Evolutionary conservation across 78 protist species (phyloP), one percentile per base, ranked within the genome.

Genomic region (Chrysochromulina parva): DNA sequence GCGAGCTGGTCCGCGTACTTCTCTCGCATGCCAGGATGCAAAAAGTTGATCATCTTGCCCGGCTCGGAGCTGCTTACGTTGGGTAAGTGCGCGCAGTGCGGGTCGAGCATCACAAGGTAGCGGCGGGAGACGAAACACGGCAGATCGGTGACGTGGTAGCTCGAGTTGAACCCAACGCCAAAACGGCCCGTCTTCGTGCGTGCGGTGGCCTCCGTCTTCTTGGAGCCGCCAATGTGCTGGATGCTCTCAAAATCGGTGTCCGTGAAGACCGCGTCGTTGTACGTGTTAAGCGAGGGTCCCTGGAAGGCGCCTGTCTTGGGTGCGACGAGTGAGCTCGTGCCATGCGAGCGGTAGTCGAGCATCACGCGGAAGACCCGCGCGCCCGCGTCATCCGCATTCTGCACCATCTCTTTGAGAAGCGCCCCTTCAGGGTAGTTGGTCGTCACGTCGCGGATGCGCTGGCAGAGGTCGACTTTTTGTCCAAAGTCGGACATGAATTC

Each of bases 111-210:
- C 9, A 28, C 87, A 50, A 89, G 26, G 17, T 4, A 54, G 24
- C 38, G 38, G 13, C 92, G 93, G 48, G 74, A 55, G 52, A 92
- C 58, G n/a, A 95, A 82, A 22, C 60, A 22, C 0, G 96, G 95
- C 14, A 93, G 65, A 65, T 95, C 97, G 19, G 97, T 92, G 55
- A 76, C 11, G 88, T 92, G 94, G 84, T 94, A 95, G 54, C 92
- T 91, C 20, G 94, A 60, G 88, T 71, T 65, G 93, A 95, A 95
- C 24, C 97, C 97, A n/a, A 95, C 28, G 13, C 96, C 97, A 28
- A 94, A 95, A 6, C 91, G 50, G 57, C 95, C 82, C 54, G 82
- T 73, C 82, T 73, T 73, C 16, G 55, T 48, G 22, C 50, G 53
- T 13, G 59, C 6, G 5, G 2, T 52, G 14, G 3, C 0, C 2